Percentiles rank a stretch among this genome's conserved stretches.
Evolutionary conservation across 768 basidiomycete species (phyloP).

Genomic region (Psilocybe sp.): DNA sequence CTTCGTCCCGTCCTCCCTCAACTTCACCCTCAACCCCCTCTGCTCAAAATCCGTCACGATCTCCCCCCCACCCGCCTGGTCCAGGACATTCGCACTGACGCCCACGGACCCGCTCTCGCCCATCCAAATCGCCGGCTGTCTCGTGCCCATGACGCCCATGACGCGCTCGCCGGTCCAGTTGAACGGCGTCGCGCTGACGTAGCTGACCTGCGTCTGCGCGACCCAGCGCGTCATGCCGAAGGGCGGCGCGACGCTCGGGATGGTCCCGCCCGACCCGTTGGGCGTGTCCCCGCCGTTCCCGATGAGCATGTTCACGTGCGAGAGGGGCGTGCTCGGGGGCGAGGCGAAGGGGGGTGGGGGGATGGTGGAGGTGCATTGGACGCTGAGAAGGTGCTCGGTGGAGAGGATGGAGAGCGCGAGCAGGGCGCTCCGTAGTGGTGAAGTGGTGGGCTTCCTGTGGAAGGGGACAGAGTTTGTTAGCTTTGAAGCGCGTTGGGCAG

Average conservation of each 20-base stretch:
- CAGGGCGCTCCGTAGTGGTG: too few species aligned
- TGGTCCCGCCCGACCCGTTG: slow-evolving; percentile 74
- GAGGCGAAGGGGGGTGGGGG: slow-evolving; percentile 13
- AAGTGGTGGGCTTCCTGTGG: too few species aligned
- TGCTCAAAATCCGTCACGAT: slow-evolving; percentile 55
- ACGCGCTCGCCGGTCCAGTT: slow-evolving; percentile 55
- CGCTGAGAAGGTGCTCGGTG: too few species aligned
- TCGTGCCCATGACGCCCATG: slow-evolving; percentile 77
- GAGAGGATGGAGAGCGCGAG: too few species aligned
- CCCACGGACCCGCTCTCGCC: slow-evolving; percentile 68
- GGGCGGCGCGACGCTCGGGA: slow-evolving; percentile 71
- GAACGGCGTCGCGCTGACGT: slow-evolving; percentile 70
- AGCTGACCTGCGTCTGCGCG: slow-evolving; percentile 75
- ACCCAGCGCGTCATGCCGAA: slow-evolving; percentile 89
- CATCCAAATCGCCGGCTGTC: slow-evolving; percentile 91
- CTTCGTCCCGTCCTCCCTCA: slow-evolving; percentile 37
- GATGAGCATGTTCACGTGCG: slow-evolving; percentile 41
- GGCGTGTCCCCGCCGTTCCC: slow-evolving; percentile 73
- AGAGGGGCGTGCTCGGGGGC: slow-evolving; percentile 11
- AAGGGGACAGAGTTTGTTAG: too few species aligned
- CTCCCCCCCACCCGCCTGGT: slow-evolving; percentile 6
- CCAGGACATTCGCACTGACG: slow-evolving; percentile 52
- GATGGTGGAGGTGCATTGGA: slow-evolving; percentile 7
- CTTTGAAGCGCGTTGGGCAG: too few species aligned
- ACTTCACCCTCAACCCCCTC: slow-evolving; percentile 43